Percentiles rank a stretch among this genome's conserved stretches.
These are phyloP conservation scores for Penicillium dipodomyicola DNA, from an alignment of 495 filamentous ascomycete genomes.

Conservation along the genomic window DNA sequence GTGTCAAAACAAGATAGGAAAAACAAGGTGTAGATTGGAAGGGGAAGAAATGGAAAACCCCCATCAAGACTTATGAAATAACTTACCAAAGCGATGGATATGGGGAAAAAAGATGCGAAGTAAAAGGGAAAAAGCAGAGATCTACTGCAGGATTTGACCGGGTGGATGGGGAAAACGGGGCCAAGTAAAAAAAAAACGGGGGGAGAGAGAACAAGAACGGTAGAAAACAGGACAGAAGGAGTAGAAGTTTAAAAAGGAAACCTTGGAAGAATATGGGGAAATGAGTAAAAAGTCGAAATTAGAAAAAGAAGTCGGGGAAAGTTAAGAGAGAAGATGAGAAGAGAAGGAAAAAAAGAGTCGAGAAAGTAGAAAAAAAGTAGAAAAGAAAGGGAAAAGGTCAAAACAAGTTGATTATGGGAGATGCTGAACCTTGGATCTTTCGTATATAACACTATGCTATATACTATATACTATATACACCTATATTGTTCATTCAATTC, in stretches of 20 bases:
- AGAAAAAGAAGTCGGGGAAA: conserved; percentile 2
- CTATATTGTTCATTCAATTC: not conserved
- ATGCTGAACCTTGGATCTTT: conserved; percentile 4
- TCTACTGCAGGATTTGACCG: conserved; percentile 23
- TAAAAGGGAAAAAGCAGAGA: conserved; percentile 7
- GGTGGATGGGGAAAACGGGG: conserved; percentile 9
- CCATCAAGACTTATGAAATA: not conserved
- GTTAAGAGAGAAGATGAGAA: conserved; percentile 7
- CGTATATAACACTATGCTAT: not conserved
- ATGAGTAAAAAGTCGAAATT: conserved; percentile 1
- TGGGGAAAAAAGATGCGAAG: not conserved
- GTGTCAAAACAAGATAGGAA: not conserved
- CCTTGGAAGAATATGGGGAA: not conserved
- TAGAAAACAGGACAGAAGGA: not conserved
- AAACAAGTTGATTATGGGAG: conserved; percentile 9
- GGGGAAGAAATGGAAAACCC: not conserved
- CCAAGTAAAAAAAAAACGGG: conserved; percentile 2
- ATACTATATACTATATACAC: no score
- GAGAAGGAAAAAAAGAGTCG: not conserved
- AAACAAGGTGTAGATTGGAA: not conserved
- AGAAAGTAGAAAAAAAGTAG: not conserved
- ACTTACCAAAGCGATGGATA: conserved; percentile 9
- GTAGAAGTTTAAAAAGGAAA: not conserved
- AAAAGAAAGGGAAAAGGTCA: conserved; percentile 8
- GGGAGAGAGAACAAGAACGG: not conserved